Conservation (phyloP, 31 red algal genomes). For the Pterothamnion heteromorphum region DNA sequence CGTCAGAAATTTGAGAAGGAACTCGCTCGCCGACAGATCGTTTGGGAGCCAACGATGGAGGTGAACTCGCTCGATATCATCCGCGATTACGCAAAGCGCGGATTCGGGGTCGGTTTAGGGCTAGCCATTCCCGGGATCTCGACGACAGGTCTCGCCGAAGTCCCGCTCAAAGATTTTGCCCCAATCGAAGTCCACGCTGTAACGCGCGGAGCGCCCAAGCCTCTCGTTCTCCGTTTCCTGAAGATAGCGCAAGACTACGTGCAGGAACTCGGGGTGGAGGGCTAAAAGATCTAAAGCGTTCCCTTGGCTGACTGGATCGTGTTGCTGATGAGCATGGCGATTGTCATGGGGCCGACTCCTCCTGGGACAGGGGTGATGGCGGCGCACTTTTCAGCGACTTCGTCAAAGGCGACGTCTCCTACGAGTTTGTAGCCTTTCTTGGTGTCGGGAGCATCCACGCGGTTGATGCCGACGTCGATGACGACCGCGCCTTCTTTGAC, state of each 20-base stretch:
- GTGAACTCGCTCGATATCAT: constrained; percentile 2
- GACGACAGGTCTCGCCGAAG: no score
- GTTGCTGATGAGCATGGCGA: constrained; percentile 91
- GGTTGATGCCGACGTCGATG: constrained; percentile 97
- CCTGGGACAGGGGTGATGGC: constrained; percentile 95
- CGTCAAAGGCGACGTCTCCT: constrained; percentile 88
- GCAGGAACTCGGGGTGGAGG: no score
- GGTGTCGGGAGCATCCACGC: constrained; percentile 53
- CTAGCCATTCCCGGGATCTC: neutral
- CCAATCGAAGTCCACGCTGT: no score
- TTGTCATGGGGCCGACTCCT: constrained; percentile 97
- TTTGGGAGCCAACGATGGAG: neutral
- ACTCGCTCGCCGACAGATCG: neutral
- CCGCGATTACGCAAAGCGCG: neutral
- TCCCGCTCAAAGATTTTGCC: no score
- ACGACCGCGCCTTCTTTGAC: constrained; percentile 78
- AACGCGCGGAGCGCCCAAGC: no score
- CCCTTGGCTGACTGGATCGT: constrained; percentile 52
- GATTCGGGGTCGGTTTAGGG: neutral
- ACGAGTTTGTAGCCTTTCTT: constrained; percentile 78
- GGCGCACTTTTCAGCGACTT: constrained; percentile 46
- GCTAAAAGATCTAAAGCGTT: no score
- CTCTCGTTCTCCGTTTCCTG: no score
- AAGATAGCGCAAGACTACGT: no score
- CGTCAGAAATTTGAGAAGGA: neutral